These are phyloP conservation scores for Phytophthora pinifolia DNA, from an alignment of 352 stramenopile species.

Conservation along the genomic window DNA sequence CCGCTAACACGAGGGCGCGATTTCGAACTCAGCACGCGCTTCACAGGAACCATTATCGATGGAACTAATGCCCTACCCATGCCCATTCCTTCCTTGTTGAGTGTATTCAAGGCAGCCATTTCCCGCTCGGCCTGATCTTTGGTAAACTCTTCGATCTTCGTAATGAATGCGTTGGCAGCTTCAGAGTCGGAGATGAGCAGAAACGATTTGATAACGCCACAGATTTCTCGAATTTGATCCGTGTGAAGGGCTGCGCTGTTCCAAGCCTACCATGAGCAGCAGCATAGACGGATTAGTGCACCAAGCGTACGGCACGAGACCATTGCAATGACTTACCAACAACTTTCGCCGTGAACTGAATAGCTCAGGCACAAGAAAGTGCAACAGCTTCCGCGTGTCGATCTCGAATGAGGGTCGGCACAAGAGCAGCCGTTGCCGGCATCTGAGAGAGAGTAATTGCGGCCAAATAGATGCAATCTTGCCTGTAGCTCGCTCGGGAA, in stretches of 20 bases:
- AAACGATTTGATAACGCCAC: conserved; percentile 43
- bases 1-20: conserved; percentile 14
- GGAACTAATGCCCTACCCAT: conserved; percentile 29
- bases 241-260: conserved; percentile 56
- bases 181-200: conserved; percentile 30
- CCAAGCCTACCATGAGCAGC: conserved; percentile 46
- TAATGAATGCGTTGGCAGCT: conserved; percentile 32
- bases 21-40: conserved; percentile 28
- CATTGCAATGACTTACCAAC: conserved; percentile 45
- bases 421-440: conserved; percentile 67
- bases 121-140: conserved; percentile 43
- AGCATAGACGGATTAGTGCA: conserved; percentile 4
- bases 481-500: conserved; percentile 27
- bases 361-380: conserved; percentile 68
- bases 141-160: conserved; percentile 31
- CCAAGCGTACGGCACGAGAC: background rate
- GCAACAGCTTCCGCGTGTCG: conserved; percentile 52
- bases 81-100: conserved; percentile 43
- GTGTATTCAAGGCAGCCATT: conserved; percentile 29
- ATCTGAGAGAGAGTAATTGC: conserved; percentile 52
- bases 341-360: conserved; percentile 73
- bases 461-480: conserved; percentile 44
- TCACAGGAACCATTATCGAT: conserved; percentile 29
- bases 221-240: conserved; percentile 47
- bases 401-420: conserved; percentile 35